phyloP scores from a whole-genome alignment of 2,329 filamentous ascomycete species.

The Penicillium sp. region DNA sequence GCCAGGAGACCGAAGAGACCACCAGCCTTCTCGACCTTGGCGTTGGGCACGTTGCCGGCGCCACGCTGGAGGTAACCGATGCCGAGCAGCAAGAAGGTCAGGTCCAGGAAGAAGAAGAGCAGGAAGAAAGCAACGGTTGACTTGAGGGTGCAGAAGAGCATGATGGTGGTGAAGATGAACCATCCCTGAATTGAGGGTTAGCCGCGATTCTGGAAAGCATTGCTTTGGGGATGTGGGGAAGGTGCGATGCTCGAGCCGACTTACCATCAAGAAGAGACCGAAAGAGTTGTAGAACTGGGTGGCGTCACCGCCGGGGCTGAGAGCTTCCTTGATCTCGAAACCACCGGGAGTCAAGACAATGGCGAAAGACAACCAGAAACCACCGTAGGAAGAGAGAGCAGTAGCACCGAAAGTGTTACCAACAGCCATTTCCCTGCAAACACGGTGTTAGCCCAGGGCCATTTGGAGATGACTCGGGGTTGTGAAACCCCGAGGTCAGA shows the following conservation, averaged over 20 bases:
- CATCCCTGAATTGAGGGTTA: constrained; percentile 53
- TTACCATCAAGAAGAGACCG: constrained; percentile 70
- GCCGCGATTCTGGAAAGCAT: background rate
- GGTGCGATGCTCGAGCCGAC: constrained; percentile 11
- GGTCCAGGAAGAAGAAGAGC: constrained; percentile 75
- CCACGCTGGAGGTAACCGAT: constrained; percentile 63
- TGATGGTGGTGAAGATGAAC: constrained; percentile 81
- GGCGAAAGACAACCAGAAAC: constrained; percentile 78
- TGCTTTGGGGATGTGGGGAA: background rate
- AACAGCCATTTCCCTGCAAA: constrained; percentile 75
- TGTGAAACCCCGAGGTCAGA: background rate
- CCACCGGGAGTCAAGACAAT: constrained; percentile 69
- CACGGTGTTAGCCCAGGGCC: background rate
- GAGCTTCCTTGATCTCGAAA: constrained; percentile 58
- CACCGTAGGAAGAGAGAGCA: constrained; percentile 77
- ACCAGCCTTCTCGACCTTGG: constrained; percentile 65
- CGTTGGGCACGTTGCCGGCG: constrained; percentile 40
- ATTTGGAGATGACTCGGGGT: background rate
- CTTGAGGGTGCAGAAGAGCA: constrained; percentile 72
- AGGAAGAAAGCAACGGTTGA: constrained; percentile 77
- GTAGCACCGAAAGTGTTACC: constrained; percentile 86
- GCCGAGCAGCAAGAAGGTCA: constrained; percentile 73
- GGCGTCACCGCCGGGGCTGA: constrained; percentile 40
- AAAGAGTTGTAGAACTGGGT: constrained; percentile 58
- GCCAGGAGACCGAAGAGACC: constrained; percentile 79